Base-by-base conservation (phyloP, 2,329 filamentous ascomycete species). In the Xylariaceae sp. region DNA sequence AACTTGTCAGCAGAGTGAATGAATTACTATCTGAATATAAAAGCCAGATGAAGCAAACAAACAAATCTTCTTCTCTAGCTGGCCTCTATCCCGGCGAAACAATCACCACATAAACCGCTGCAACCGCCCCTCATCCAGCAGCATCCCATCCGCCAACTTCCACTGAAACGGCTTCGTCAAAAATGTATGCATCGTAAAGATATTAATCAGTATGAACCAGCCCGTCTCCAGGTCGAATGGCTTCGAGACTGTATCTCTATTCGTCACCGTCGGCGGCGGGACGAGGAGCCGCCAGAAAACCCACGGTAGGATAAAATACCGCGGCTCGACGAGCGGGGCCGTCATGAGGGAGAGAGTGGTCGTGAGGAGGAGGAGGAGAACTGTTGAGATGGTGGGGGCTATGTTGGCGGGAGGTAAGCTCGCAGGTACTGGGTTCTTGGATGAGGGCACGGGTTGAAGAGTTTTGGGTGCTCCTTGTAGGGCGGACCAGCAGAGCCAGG, bases 271-370 rank as follows among this genome's bases (percentile, higher is more conserved):
- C 23, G 10, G 49, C 23, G 13, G 90, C 23, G 23, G 90, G 0
- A 95, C 76, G 68, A 95, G 82, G 6, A 97, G 75, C 0, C 94
- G 83, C 90, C 92, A 97, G 68, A 97, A 86, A 7, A 97, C 83
- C 91, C 92, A 99, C 0, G 93, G 92, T 10, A 97, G 80, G 71
- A 99, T 95, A 73, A 96, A 96, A 74, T 99, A 99, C 11, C 94
- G 84, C 11, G 94, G 94, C 73, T 99, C 94, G 8, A 99, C 93
- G 0, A 99, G 82, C 0, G 94, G 92, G 0, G 94, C 92, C 0
- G 91, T 94, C 57, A 96, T 77, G 10, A 99, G 82, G 0, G 90
- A 93, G 2, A 96, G 78, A 0, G 87, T 71, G 0, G 92, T 92
- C 0, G 92, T 82, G 3, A 86, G 75, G 6, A 96, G 73, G 63